Evolutionary conservation across 768 basidiomycete species (phyloP).

Genomic region (Leccinum fibrillosum): DNA sequence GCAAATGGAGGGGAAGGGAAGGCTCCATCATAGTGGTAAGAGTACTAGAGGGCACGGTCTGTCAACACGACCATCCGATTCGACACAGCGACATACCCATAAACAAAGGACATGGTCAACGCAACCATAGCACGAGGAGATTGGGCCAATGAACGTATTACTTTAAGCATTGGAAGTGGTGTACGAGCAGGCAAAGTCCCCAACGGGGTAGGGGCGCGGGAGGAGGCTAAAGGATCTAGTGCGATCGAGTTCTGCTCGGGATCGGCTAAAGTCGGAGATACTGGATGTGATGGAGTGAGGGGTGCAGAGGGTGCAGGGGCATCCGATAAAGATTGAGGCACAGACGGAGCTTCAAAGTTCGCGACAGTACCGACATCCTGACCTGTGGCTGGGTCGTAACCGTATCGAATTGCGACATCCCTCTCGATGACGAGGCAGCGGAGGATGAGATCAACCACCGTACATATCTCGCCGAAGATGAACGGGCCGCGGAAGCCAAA

Average conservation of each 20-base stretch:
- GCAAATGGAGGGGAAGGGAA: conserved; percentile 53
- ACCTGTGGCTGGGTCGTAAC: conserved; percentile 38
- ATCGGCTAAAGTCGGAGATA: not conserved
- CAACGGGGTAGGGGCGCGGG: not conserved
- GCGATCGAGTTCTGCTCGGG: not conserved
- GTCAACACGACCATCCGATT: not conserved
- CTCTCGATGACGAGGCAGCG: conserved; percentile 58
- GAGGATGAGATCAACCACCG: conserved; percentile 49
- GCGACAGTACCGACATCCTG: not conserved
- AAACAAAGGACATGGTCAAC: conserved; percentile 44
- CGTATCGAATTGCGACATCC: conserved; percentile 47
- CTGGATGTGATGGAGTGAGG: not conserved
- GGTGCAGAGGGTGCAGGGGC: not conserved
- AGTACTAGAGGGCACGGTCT: conserved; percentile 33
- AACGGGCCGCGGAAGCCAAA: conserved; percentile 64
- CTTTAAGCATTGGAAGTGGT: conserved; percentile 38
- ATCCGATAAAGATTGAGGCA: not conserved
- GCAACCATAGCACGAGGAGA: conserved; percentile 50
- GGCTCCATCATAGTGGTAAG: conserved; percentile 52
- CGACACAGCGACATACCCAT: conserved; percentile 43
- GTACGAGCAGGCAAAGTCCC: conserved; percentile 16
- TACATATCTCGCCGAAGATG: conserved; percentile 46
- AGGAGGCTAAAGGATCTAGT: not conserved
- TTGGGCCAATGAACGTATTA: conserved; percentile 40
- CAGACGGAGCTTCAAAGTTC: conserved; percentile 9